phyloP scores from a whole-genome alignment of 768 basidiomycete species.

The Russula lepida region DNA sequence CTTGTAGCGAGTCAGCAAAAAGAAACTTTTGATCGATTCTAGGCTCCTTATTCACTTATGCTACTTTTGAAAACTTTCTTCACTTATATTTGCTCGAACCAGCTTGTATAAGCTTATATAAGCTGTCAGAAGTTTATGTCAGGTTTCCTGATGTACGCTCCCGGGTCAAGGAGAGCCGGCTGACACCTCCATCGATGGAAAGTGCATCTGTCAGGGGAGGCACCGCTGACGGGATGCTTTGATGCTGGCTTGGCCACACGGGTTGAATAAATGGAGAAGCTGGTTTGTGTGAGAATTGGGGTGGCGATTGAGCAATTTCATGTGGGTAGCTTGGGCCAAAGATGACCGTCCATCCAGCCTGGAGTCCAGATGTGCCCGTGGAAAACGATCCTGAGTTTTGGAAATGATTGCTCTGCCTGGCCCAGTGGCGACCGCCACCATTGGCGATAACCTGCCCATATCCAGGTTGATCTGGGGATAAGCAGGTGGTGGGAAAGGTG shows the following conservation, averaged over 20 bases:
- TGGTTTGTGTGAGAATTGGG: slow-evolving; percentile 1
- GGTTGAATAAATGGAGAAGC: slow-evolving; percentile 10
- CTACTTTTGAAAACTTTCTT: too few relatives aligned
- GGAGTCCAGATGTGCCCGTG: slow-evolving; percentile 11
- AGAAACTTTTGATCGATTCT: too few relatives aligned
- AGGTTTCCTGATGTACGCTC: too few relatives aligned
- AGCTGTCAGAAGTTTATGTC: too few relatives aligned
- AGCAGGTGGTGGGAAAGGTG: slow-evolving; percentile 73
- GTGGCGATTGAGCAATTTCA: slow-evolving; percentile 5
- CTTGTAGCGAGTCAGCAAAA: too few relatives aligned
- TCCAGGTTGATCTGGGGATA: slow-evolving; percentile 79
- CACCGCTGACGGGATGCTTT: neutral
- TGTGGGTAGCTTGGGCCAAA: slow-evolving; percentile 18
- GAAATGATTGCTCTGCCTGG: slow-evolving; percentile 15
- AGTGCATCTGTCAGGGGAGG: slow-evolving; percentile 14
- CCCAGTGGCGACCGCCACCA: slow-evolving; percentile 16
- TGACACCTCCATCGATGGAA: slow-evolving; percentile 23
- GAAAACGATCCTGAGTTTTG: slow-evolving; percentile 8
- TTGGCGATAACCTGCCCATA: slow-evolving; percentile 73
- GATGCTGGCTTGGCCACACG: slow-evolving; percentile 1
- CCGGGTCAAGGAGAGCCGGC: slow-evolving; percentile 28
- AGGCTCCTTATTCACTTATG: too few relatives aligned
- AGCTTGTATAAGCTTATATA: too few relatives aligned
- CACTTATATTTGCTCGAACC: too few relatives aligned
- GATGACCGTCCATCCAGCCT: slow-evolving; percentile 21